Conservation (phyloP, 1,139 yeast species). For the Diutina neorugosa region DNA sequence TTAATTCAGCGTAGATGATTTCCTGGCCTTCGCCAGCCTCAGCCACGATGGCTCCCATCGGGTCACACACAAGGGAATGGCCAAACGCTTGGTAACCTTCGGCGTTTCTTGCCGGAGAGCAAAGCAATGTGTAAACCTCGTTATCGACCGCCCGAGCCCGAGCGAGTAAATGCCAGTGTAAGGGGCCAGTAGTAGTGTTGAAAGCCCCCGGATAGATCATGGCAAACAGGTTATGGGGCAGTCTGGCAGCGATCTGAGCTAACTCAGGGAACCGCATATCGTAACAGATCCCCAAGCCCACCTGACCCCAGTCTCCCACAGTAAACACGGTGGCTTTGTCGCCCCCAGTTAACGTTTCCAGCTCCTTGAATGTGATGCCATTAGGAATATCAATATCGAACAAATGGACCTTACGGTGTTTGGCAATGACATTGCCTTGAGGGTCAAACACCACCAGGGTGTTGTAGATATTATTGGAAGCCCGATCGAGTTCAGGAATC, state of each 20-base stretch:
- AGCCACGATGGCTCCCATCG: slow-evolving; percentile 60
- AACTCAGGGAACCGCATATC: slow-evolving; percentile 89
- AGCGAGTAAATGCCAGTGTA: slow-evolving; percentile 86
- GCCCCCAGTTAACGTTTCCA: slow-evolving; percentile 66
- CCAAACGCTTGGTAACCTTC: slow-evolving; percentile 85
- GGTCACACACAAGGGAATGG: slow-evolving; percentile 80
- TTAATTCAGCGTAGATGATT: slow-evolving; percentile 68
- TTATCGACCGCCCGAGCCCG: slow-evolving; percentile 84
- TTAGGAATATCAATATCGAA: slow-evolving; percentile 89
- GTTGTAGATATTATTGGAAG: slow-evolving; percentile 53
- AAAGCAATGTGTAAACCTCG: slow-evolving; percentile 65
- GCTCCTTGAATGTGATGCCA: slow-evolving; percentile 79
- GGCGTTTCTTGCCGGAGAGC: slow-evolving; percentile 81
- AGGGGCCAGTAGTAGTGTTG: slow-evolving; percentile 90
- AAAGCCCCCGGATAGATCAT: slow-evolving; percentile 95
- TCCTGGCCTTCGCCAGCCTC: slow-evolving; percentile 85
- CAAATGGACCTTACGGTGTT: slow-evolving; percentile 79
- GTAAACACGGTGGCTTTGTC: slow-evolving; percentile 66
- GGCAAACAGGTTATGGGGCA: slow-evolving; percentile 61
- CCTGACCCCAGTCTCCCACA: slow-evolving; percentile 57
- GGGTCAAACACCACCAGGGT: slow-evolving; percentile 71
- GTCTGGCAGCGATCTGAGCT: slow-evolving; percentile 68
- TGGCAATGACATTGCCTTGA: slow-evolving; percentile 62
- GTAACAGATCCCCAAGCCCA: slow-evolving; percentile 87
- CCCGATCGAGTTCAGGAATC: slow-evolving; percentile 59